A percentile compares a stretch with the other conserved stretches of the same genome.
Evolutionary conservation across 2,329 filamentous ascomycete genomes (phyloP).

Genomic region (Arthrocladium fulminans): DNA sequence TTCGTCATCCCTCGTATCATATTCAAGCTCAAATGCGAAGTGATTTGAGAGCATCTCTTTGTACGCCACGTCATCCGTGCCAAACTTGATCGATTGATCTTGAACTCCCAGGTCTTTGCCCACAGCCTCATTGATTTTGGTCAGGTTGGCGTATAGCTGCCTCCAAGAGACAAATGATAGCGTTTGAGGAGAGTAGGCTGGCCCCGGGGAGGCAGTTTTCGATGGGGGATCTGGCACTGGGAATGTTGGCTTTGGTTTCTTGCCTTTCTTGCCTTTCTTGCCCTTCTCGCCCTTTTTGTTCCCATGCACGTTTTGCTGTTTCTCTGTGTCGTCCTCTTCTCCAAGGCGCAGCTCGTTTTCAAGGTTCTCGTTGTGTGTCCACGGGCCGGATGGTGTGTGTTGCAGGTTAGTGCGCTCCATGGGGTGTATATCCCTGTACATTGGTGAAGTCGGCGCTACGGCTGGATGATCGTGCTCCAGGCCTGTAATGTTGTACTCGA

Average conservation of each 20-base stretch:
- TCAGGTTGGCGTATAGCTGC: conserved; percentile 94
- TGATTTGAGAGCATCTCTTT: conserved; percentile 34
- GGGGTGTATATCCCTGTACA: background rate
- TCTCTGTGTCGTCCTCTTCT: conserved; percentile 38
- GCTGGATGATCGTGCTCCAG: conserved; percentile 45
- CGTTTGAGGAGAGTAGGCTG: conserved; percentile 79
- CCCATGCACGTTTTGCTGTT: too few species aligned
- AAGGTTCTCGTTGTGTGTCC: conserved; percentile 7
- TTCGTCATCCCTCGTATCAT: conserved; percentile 69
- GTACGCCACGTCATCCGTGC: conserved; percentile 37
- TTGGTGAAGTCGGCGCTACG: conserved; percentile 8
- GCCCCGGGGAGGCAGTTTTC: conserved; percentile 65
- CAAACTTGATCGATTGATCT: conserved; percentile 26
- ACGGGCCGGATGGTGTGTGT: conserved; percentile 13
- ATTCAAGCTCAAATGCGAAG: conserved; percentile 74
- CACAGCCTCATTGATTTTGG: conserved; percentile 69
- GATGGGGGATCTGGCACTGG: conserved; percentile 63
- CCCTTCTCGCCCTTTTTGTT: conserved; percentile 37
- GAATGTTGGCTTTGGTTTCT: conserved; percentile 52
- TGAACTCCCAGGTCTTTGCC: conserved; percentile 19
- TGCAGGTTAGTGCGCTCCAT: conserved; percentile 12
- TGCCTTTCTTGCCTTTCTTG: conserved; percentile 41
- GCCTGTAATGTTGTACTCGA: conserved; percentile 85
- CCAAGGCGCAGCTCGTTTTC: conserved; percentile 29
- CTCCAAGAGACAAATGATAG: conserved; percentile 71